Percentiles rank a stretch among this genome's conserved stretches.
Evolutionary conservation across 2,329 filamentous ascomycete genomes (phyloP).

Genomic region (Beauveria bassiana): DNA sequence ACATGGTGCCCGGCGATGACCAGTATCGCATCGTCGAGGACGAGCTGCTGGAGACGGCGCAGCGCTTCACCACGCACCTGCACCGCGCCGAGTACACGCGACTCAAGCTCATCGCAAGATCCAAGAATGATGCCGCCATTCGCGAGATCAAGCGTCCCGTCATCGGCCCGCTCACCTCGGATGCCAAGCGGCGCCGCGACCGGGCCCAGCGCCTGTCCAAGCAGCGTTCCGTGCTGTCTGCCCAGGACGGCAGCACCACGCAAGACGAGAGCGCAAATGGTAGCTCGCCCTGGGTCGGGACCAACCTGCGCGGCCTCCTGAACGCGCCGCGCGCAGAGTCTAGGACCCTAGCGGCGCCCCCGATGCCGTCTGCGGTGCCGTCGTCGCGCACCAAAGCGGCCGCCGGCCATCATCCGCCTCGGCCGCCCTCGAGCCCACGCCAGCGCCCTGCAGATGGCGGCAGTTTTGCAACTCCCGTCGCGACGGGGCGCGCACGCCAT

Average conservation of each 20-base stretch:
- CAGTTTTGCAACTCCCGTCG: background rate
- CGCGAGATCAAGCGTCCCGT: slow-evolving; percentile 44
- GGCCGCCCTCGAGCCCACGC: background rate
- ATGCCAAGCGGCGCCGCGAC: slow-evolving; percentile 18
- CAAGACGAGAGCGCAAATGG: background rate
- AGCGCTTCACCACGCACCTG: slow-evolving; percentile 64
- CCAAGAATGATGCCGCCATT: slow-evolving; percentile 46
- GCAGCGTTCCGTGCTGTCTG: slow-evolving; percentile 18
- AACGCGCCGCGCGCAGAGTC: slow-evolving; percentile 30
- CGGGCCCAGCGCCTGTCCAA: slow-evolving; percentile 16
- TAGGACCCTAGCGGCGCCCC: background rate
- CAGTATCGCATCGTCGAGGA: slow-evolving; percentile 78
- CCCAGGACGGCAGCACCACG: background rate
- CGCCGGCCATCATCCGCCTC: slow-evolving; percentile 10
- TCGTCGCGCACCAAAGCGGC: slow-evolving; percentile 14
- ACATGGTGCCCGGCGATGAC: slow-evolving; percentile 68
- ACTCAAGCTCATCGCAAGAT: slow-evolving; percentile 49
- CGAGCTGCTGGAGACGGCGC: slow-evolving; percentile 61
- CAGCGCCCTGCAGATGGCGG: background rate
- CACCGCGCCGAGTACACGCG: slow-evolving; percentile 71
- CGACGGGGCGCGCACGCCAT: background rate
- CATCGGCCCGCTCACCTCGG: slow-evolving; percentile 27
- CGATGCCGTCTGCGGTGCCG: background rate
- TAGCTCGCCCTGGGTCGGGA: slow-evolving; percentile 21
- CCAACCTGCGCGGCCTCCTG: slow-evolving; percentile 35